Evolutionary conservation across 495 filamentous ascomycete genomes (phyloP), one percentile per base, ranked within the genome.

Genomic region (Daldinia caldariorum): DNA sequence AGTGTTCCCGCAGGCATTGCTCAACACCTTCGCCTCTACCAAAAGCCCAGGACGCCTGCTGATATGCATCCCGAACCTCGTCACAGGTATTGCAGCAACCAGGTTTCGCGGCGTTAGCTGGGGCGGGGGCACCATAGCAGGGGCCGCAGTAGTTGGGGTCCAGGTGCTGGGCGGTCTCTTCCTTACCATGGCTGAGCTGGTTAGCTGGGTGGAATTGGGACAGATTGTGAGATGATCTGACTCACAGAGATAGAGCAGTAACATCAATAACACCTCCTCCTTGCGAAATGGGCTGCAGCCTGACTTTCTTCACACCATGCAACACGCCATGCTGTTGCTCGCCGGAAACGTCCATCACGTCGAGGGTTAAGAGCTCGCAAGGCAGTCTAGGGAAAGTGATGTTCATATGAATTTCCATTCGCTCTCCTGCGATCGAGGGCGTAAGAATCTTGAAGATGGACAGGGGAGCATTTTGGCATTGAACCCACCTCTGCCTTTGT

Each of bases 341-440:
- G 45, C 95, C 95, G 13, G 92, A 96, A 10, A 99, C 94, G 79
- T 99, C 95, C 95, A 99, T 98, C 39, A 99, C 94, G 77, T 99
- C 95, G 69, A 99, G 88, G 14, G 95, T 97, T 57, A 98, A 81
- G 53, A 99, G 89, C 79, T 98, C 94, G 82, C 95, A 99, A 35
- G 95, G 95, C 34, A 99, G 84, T 35, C 89, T 89, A 5, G 96
- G 95, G 79, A 99, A 99, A 18, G 92, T 94, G 70, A 99, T 92
- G 84, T 99, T 99, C 82, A 99, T 86, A 78, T 97, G 93, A 67
- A 99, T 99, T 73, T 98, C 95, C 92, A 99, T 97, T 78, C 93
- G 91, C 83, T 99, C 92, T 73, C 92, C 92, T 94, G 73, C 29
- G 20, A 57, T 18, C 43, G 13, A 26, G n/a, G 55, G 29, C 0